Evolutionary conservation across 2,329 filamentous ascomycete species (phyloP).

Genomic region (Fusarium sp.): DNA sequence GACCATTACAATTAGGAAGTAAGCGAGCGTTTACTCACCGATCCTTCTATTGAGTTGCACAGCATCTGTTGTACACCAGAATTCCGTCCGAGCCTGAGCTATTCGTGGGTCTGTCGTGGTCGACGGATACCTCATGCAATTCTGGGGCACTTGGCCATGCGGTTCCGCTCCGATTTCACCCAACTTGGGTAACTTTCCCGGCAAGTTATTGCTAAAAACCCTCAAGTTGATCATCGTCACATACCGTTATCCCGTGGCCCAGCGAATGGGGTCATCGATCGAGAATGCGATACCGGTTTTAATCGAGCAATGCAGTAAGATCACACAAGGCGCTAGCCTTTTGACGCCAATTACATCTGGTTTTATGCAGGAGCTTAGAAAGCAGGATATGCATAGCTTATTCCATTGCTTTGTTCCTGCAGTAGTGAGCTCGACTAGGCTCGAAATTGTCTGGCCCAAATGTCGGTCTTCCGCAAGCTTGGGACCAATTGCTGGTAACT

Average conservation of each 20-base stretch:
- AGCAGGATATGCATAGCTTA: constrained; percentile 27
- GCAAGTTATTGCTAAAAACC: constrained; percentile 1
- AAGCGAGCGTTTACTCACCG: constrained; percentile 25
- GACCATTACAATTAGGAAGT: constrained; percentile 6
- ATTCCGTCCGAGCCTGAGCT: constrained; percentile 15
- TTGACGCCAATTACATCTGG: constrained; percentile 13
- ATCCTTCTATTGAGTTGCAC: constrained; percentile 7
- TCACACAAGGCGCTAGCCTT: constrained; percentile 30
- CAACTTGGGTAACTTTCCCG: neutral
- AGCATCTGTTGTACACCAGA: constrained; percentile 10
- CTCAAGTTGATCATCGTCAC: constrained; percentile 28
- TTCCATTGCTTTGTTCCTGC: constrained; percentile 39
- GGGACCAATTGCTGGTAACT: constrained; percentile 11
- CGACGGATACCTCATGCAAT: neutral
- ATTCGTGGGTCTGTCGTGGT: neutral
- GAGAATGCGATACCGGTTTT: constrained; percentile 8
- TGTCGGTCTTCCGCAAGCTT: constrained; percentile 8
- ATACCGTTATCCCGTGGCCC: constrained; percentile 10
- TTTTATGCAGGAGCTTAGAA: constrained; percentile 26
- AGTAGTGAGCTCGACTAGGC: constrained; percentile 40
- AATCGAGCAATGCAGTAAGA: constrained; percentile 6
- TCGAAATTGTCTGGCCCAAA: constrained; percentile 23
- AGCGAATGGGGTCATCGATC: constrained; percentile 29
- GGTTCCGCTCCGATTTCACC: constrained; percentile 21
- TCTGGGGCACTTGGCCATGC: constrained; percentile 9